Evolutionary conservation across 176 grass and related monocot species (phyloP), one percentile per base, ranked within the genome.

Genomic region (Aegilops longissima): DNA sequence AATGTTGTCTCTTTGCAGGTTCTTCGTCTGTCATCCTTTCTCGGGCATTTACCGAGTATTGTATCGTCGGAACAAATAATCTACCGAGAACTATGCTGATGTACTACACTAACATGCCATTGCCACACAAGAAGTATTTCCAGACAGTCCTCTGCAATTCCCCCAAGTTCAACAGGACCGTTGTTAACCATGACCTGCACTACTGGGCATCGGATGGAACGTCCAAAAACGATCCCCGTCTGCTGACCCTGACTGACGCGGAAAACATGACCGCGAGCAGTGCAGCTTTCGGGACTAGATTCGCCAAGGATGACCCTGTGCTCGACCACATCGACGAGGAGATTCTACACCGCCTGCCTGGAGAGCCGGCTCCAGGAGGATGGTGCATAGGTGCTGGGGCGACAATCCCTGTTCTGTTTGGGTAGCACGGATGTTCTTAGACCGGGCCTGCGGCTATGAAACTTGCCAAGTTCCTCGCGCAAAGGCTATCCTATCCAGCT

Each of bases 71-170:
- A 80, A 85, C 83, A 27, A 89, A 96, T 61, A 98, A 96, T 90
- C 87, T 98, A 33, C 94, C 97, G 35, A 90, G 97, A 91, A 96
- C 84, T 77, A 83, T 96, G 79, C 85, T 98, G 74, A 94, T 98
- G 94, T 98, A 98, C 79, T 91, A 94, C 78, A 83, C 88, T 86
- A 98, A 98, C 88, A 90, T 89, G 70, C 82, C 85, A 8, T 71
- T 95, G 75, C 85, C 97, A 34, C 92, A 94, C 42, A 88, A 30
- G 52, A 96, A 94, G 78, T 96, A 96, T 88, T 98, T 96, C 89
- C 97, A 98, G 40, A 98, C 97, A 38, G 86, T 98, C 70, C 85
- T 96, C 59, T 98, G 97, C 80, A 98, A 98, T 40, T 94, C 94
- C 31, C 94, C 82, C 6, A 87, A 82, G 73, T 98, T 96, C 70